Percentiles rank a stretch among this genome's conserved stretches.
These are phyloP conservation scores for Selenicereus undatus DNA, from an alignment of 148 eudicot genomes.

Conservation along the genomic window DNA sequence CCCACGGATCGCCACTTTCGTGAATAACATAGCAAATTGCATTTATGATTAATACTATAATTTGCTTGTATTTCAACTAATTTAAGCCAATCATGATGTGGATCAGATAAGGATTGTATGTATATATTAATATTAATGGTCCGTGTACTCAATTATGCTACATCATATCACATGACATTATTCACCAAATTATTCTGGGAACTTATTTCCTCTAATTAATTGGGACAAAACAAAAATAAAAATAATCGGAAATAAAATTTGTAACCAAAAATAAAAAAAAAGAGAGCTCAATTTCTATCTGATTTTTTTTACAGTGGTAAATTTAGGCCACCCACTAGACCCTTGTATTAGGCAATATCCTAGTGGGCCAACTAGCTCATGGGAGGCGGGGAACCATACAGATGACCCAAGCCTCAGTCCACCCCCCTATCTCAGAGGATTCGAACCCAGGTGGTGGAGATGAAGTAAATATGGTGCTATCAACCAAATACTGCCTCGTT, in stretches of 20 bases:
- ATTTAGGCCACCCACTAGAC: no score
- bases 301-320: no score
- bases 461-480: no score
- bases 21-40: background rate
- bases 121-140: background rate
- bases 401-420: no score
- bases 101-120: constrained; percentile 13
- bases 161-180: constrained; percentile 26
- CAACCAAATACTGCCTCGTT: no score
- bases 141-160: constrained; percentile 20
- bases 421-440: no score
- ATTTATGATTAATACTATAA: no score
- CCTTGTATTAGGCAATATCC: no score
- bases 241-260: background rate
- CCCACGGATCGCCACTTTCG: constrained; percentile 3
- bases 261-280: background rate
- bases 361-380: no score
- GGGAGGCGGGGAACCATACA: no score
- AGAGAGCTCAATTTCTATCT: background rate
- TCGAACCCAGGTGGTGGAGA: no score
- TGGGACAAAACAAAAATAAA: background rate
- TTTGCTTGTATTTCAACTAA: background rate
- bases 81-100: constrained; percentile 10
- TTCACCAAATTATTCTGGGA: constrained; percentile 5
- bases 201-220: background rate